These are phyloP conservation scores for Ceriops zippeliana DNA, from an alignment of 345 rosid genomes.

Conservation along the genomic window DNA sequence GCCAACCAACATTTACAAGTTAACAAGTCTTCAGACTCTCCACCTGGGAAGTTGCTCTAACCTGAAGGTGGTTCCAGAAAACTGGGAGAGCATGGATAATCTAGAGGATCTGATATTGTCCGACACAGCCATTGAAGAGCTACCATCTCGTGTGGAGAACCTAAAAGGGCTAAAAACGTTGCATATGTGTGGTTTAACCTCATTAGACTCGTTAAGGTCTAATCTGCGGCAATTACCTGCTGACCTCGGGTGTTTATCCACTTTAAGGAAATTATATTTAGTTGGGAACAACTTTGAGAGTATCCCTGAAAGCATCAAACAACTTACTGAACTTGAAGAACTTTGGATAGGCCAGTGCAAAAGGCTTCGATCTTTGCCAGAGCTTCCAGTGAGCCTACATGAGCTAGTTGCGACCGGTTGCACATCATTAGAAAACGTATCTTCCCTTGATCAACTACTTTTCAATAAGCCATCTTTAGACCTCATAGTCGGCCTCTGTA, in stretches of 20 bases:
- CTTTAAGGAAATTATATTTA: background rate
- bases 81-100: background rate
- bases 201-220: too few relatives aligned
- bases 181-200: too few relatives aligned
- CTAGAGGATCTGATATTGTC: background rate
- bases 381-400: too few relatives aligned
- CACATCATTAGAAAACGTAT: too few relatives aligned
- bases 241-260: slow-evolving; percentile 2
- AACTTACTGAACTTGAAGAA: background rate
- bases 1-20: background rate
- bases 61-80: slow-evolving; percentile 3
- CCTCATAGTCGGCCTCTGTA: too few relatives aligned
- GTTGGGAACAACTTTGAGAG: background rate
- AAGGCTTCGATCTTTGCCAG: background rate
- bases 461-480: too few relatives aligned
- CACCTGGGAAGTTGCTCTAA: slow-evolving; percentile 4
- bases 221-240: background rate
- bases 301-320: slow-evolving; percentile 7
- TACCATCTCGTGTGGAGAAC: background rate
- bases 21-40: slow-evolving; percentile 3
- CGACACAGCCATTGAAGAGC: too few relatives aligned
- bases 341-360: slow-evolving; percentile 1
- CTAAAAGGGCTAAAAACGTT: background rate
- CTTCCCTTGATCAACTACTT: too few relatives aligned
- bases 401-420: too few relatives aligned